A percentile compares a stretch with the other conserved stretches of the same genome.
Evolutionary conservation across 345 rosid genomes (phyloP).

Genomic region (Eucalyptus marginata): DNA sequence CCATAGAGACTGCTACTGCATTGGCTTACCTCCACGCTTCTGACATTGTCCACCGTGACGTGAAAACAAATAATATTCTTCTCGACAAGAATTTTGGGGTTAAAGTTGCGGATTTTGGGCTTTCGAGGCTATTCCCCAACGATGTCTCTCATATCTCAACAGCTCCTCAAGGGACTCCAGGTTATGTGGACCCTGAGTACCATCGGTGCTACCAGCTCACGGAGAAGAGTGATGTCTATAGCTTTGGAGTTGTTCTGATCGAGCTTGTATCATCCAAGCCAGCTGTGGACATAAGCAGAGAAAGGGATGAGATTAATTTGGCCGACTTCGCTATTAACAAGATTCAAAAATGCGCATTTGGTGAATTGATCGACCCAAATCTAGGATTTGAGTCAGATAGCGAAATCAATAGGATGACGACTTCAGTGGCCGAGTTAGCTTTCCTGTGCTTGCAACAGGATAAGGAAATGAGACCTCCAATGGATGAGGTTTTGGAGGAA

Average conservation of each 20-base stretch:
- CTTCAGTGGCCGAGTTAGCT: neutral
- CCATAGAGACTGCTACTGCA: neutral
- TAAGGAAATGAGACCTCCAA: neutral
- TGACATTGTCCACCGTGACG: neutral
- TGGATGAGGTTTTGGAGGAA: neutral
- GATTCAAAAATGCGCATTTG: neutral
- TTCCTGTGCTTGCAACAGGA: conserved; percentile 2
- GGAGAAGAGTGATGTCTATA: conserved; percentile 2
- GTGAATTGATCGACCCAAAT: neutral
- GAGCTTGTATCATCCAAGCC: neutral
- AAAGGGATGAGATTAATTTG: conserved; percentile 1
- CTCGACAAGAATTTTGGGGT: conserved; percentile 1
- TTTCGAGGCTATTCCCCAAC: neutral
- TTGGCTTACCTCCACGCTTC: conserved; percentile 1
- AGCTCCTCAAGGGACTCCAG: conserved; percentile 11
- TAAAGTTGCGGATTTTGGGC: conserved; percentile 1
- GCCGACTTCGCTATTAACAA: neutral
- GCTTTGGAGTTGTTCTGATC: conserved; percentile 3
- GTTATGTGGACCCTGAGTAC: conserved; percentile 4
- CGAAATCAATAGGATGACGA: neutral
- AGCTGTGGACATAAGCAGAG: conserved; percentile 1
- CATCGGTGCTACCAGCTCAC: conserved; percentile 5
- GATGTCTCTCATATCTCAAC: conserved; percentile 1
- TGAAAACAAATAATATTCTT: conserved; percentile 6
- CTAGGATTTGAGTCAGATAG: neutral